Evolutionary conservation across 768 basidiomycete species (phyloP).

Genomic region (Roridomyces roridus): DNA sequence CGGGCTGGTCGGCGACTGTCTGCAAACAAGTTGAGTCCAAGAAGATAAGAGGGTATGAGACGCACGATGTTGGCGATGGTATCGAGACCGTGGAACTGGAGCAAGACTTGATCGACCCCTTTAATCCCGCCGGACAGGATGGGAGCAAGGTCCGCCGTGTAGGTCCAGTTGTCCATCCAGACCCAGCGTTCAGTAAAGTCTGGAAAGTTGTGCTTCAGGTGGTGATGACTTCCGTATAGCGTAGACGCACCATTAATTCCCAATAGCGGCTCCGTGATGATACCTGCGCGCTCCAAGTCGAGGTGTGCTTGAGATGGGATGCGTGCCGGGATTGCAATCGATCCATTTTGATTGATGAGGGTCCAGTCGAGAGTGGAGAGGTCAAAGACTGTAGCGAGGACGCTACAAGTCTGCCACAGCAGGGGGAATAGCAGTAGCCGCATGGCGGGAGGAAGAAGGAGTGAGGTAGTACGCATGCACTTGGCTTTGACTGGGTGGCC

Average conservation of each 20-base stretch:
- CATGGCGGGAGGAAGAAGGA: too few species aligned
- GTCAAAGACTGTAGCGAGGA: constrained; percentile 40
- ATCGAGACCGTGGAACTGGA: constrained; percentile 64
- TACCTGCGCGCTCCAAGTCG: constrained; percentile 55
- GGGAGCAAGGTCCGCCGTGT: constrained; percentile 58
- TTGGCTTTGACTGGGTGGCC: too few species aligned
- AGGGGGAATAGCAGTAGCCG: background rate
- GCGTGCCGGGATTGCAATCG: constrained; percentile 56
- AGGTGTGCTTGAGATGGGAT: constrained; percentile 62
- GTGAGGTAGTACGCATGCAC: too few species aligned
- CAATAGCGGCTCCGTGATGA: constrained; percentile 59
- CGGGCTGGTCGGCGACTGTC: constrained; percentile 56
- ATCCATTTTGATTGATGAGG: constrained; percentile 57
- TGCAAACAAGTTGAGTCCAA: constrained; percentile 23
- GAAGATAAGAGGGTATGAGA: too few species aligned
- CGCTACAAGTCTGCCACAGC: background rate
- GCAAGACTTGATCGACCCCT: constrained; percentile 36
- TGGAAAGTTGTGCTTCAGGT: constrained; percentile 23
- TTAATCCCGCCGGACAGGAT: constrained; percentile 36
- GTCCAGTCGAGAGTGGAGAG: constrained; percentile 58
- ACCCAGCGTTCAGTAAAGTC: constrained; percentile 65
- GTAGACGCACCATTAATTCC: constrained; percentile 54
- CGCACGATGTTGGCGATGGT: constrained; percentile 62
- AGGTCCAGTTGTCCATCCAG: constrained; percentile 63
- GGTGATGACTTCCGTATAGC: constrained; percentile 2